These are phyloP conservation scores for Aphanomyces stellatus DNA, from an alignment of 352 stramenopile genomes.

Conservation along the genomic window DNA sequence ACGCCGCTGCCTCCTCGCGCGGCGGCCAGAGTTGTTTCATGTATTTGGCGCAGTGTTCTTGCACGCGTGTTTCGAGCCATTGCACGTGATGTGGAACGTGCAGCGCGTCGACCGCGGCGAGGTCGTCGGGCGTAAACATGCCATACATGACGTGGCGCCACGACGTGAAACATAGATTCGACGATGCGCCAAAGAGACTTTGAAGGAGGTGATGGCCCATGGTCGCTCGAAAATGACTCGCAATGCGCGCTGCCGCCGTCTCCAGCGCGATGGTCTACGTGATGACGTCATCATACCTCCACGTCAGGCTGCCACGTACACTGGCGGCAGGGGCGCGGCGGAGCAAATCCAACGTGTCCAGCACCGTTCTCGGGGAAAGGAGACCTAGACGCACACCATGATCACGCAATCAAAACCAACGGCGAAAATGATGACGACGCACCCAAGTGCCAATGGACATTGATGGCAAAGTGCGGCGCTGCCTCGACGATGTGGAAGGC, in stretches of 20 bases:
- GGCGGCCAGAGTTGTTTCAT: background rate
- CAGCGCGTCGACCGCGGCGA: background rate
- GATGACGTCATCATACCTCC: background rate
- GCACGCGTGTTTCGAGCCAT: background rate
- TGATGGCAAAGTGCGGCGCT: background rate
- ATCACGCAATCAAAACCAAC: background rate
- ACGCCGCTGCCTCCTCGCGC: background rate
- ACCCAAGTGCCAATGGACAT: background rate
- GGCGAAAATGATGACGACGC: background rate
- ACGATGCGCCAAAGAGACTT: background rate
- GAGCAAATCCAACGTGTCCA: background rate
- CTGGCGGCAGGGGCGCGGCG: too few relatives aligned
- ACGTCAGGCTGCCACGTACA: too few relatives aligned
- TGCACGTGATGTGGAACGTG: background rate
- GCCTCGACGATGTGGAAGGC: background rate
- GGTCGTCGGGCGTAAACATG: background rate
- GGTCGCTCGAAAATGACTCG: background rate
- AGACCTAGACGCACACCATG: background rate
- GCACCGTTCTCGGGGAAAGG: background rate
- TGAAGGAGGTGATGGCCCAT: background rate
- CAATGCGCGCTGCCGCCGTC: background rate
- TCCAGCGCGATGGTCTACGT: background rate
- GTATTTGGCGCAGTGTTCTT: background rate
- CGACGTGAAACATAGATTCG: background rate
- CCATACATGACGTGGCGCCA: constrained; percentile 10